Base-by-base conservation (phyloP, 106 monocot genomes). In the Dendrobium catenatum region DNA sequence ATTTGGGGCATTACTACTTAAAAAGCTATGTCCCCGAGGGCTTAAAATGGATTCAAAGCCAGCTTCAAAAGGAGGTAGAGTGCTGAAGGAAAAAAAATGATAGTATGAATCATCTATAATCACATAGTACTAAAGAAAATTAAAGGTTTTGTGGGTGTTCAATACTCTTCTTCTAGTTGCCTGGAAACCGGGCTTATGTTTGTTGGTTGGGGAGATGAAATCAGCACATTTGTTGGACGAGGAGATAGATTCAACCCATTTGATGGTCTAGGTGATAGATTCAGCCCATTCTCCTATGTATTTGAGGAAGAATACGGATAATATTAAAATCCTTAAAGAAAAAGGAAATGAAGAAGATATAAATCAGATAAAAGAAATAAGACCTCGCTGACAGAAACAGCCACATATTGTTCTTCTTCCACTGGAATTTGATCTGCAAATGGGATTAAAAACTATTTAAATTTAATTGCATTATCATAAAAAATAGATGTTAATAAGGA, bases 391-490 rank as follows among this genome's bases (percentile, higher is more conserved):
- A 81, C 9, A 73, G 37, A 78, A 27, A 78, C 87, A 55, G 86
- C 78, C 15, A 90, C 83, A 56, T 86, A 95, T 73, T 80, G 82
- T 51, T 81, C 87, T 66, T 76, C 81, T 77, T 89, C 87, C 40
- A 26, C 33, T 19, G 84, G 79, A 6, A 72, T 47, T 77, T 90
- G 84, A 84, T 88, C 94, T 95, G 85, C 10, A 55, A 76, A 85
- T 24, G 26, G 37, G 20, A 81, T 18, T 24, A 70, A 81, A 2
- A 6, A 9, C 2, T 20, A 43, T 18, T 74, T 74, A 74, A 74
- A 74, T 70, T 44, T 24, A 70, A 37, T 33, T 13, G 29, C 0
- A 37, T 70, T 40, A 37, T 43, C 22, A 43, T 29, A 70, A 20
- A 72, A 72, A 24, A 55, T 41, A 9, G 13, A 74, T 9, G 15